Evolutionary conservation across 2,329 filamentous ascomycete species (phyloP).

Genomic region (Myrmaecium sp.): DNA sequence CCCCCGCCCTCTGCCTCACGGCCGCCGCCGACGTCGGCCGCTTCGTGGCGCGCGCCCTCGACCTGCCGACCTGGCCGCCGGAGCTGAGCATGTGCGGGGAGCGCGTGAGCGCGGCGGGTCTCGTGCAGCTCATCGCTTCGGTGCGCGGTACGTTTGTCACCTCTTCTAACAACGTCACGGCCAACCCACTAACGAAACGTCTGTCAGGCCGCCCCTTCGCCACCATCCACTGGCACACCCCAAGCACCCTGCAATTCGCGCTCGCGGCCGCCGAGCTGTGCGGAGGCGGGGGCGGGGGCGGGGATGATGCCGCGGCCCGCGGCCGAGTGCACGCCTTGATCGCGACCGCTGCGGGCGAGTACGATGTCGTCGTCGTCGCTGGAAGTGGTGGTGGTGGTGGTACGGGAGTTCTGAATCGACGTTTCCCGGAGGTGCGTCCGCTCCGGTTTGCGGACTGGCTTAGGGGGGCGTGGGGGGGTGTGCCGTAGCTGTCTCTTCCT

Average conservation of each 20-base stretch:
- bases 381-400: too few relatives aligned
- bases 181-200: constrained; percentile 4
- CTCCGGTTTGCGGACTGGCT: constrained; percentile 24
- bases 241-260: constrained; percentile 21
- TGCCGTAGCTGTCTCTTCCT: too few relatives aligned
- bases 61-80: constrained; percentile 46
- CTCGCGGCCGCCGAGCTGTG: constrained; percentile 20
- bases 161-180: constrained; percentile 12
- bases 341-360: constrained; percentile 51
- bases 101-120: constrained; percentile 40
- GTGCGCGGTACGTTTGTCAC: constrained; percentile 17
- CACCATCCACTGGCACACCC: not conserved
- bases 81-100: constrained; percentile 58
- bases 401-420: constrained; percentile 44
- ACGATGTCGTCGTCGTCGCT: constrained; percentile 40
- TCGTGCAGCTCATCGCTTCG: constrained; percentile 40
- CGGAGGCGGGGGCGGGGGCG: too few relatives aligned
- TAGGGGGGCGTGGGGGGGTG: constrained; percentile 13
- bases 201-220: not conserved
- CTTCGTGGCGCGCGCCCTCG: constrained; percentile 54
- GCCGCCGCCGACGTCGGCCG: constrained; percentile 52
- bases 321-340: constrained; percentile 41
- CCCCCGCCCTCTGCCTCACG: constrained; percentile 45
- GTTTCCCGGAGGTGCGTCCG: constrained; percentile 20
- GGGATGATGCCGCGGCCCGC: constrained; percentile 18